phyloP scores from a whole-genome alignment of 2,329 filamentous ascomycete genomes.

The Colletotrichum sojae region DNA sequence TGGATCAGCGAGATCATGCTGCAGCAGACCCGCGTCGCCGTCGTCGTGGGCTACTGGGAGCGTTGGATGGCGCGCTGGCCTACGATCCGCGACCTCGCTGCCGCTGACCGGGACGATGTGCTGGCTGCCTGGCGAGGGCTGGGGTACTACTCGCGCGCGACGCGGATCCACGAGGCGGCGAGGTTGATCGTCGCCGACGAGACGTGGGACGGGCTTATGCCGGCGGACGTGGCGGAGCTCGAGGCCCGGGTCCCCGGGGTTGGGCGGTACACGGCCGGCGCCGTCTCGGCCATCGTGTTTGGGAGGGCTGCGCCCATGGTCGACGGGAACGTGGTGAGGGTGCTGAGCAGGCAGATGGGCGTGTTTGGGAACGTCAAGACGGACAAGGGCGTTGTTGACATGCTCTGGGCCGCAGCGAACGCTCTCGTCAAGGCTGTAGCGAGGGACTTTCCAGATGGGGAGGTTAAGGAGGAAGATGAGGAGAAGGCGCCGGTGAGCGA shows the following conservation, averaged over 20 bases:
- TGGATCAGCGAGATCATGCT: slow-evolving; percentile 79
- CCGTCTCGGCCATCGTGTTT: slow-evolving; percentile 74
- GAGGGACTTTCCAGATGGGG: slow-evolving; percentile 39
- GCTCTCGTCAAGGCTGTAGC: slow-evolving; percentile 68
- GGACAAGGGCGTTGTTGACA: slow-evolving; percentile 65
- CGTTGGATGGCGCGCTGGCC: slow-evolving; percentile 74
- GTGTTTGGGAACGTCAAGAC: slow-evolving; percentile 70
- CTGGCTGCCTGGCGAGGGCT: slow-evolving; percentile 72
- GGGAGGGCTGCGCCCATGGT: slow-evolving; percentile 72
- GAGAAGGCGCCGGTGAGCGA: slow-evolving; percentile 56
- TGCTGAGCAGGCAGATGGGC: slow-evolving; percentile 73
- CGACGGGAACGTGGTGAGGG: slow-evolving; percentile 74
- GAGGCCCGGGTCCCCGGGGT: slow-evolving; percentile 70
- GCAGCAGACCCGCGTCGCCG: slow-evolving; percentile 75
- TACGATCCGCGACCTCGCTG: slow-evolving; percentile 68
- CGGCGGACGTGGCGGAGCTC: slow-evolving; percentile 60
- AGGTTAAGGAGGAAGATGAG: slow-evolving; percentile 45
- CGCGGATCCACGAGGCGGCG: slow-evolving; percentile 71
- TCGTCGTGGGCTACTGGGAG: slow-evolving; percentile 75
- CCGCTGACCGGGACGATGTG: slow-evolving; percentile 68
- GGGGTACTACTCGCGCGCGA: slow-evolving; percentile 76
- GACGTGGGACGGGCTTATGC: slow-evolving; percentile 63
- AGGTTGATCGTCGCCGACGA: slow-evolving; percentile 62
- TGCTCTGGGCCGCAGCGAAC: slow-evolving; percentile 72
- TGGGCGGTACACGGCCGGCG: slow-evolving; percentile 74